These are phyloP conservation scores for Agrocybe pediades DNA, from an alignment of 768 basidiomycete genomes.

Conservation along the genomic window DNA sequence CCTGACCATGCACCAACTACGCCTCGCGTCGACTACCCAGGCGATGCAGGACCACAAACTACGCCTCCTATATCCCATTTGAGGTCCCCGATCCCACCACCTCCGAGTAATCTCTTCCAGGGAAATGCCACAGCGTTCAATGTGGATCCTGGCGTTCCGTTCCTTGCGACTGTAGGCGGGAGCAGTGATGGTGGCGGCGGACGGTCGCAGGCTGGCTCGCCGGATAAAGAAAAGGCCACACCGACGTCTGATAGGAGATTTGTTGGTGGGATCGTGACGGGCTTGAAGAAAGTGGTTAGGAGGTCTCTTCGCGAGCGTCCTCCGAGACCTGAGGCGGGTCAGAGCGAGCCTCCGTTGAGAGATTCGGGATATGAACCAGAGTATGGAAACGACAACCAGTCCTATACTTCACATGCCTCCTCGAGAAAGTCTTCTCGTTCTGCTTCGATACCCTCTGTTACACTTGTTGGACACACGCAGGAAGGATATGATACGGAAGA, in stretches of 20 bases:
- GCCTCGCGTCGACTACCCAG: constrained; percentile 2
- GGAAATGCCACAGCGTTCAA: constrained; percentile 16
- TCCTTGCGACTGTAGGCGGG: constrained; percentile 20
- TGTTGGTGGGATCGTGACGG: constrained; percentile 30
- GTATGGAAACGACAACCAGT: no score
- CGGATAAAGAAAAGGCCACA: constrained; percentile 1
- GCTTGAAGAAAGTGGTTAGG: constrained; percentile 31
- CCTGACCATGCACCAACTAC: no score
- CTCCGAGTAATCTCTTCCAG: constrained; percentile 22
- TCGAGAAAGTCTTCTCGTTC: background rate
- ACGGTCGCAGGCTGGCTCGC: constrained; percentile 3
- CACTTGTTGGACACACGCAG: background rate
- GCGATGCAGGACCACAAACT: background rate
- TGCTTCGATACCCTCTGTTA: background rate
- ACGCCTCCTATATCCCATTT: background rate
- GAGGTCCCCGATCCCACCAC: constrained; percentile 19
- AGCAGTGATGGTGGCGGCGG: constrained; percentile 8
- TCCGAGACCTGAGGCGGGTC: background rate
- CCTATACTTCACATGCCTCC: constrained; percentile 5
- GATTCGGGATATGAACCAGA: constrained; percentile 22
- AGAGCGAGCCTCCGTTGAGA: constrained; percentile 3
- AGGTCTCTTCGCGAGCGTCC: constrained; percentile 14
- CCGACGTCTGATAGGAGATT: constrained; percentile 14
- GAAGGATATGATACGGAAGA: background rate
- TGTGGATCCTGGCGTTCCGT: constrained; percentile 24